Evolutionary conservation across 768 basidiomycete species (phyloP).

Genomic region (Hypholoma fasciculare): DNA sequence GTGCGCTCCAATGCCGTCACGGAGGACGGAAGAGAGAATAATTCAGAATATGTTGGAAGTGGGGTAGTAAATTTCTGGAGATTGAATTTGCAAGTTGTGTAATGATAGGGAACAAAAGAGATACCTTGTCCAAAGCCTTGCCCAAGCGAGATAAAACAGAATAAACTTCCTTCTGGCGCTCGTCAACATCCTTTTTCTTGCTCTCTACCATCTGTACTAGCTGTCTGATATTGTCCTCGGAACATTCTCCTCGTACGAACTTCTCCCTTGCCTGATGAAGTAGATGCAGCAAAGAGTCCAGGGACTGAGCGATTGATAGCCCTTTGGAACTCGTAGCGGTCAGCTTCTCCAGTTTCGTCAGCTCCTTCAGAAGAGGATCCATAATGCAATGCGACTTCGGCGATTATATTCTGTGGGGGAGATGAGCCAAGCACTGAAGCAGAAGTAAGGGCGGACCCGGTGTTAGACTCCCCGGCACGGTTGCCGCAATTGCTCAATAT

Average conservation of each 20-base stretch:
- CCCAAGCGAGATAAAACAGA: conserved; percentile 74
- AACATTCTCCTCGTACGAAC: conserved; percentile 46
- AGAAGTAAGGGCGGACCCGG: not conserved
- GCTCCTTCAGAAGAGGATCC: conserved; percentile 78
- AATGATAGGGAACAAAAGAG: conserved; percentile 11
- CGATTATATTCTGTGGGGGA: not conserved
- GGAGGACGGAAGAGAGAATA: conserved; percentile 65
- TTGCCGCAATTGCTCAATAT: not conserved
- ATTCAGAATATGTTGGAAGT: conserved; percentile 64
- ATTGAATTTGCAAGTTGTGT: not conserved
- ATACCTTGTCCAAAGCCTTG: conserved; percentile 90
- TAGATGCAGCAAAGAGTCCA: conserved; percentile 63
- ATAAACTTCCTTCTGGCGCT: conserved; percentile 88
- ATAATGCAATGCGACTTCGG: conserved; percentile 32
- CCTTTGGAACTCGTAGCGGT: conserved; percentile 54
- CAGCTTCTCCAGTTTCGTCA: conserved; percentile 72
- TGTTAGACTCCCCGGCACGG: not conserved
- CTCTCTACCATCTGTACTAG: conserved; percentile 62
- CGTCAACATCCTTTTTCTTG: conserved; percentile 83
- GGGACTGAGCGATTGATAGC: conserved; percentile 54
- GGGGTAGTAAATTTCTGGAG: conserved; percentile 57
- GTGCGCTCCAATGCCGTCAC: conserved; percentile 64
- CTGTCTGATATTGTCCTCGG: conserved; percentile 47
- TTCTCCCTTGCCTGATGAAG: conserved; percentile 57
- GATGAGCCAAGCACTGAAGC: not conserved